phyloP scores from a whole-genome alignment of 108 stramenopile species.

The Skeletonema grethae region DNA sequence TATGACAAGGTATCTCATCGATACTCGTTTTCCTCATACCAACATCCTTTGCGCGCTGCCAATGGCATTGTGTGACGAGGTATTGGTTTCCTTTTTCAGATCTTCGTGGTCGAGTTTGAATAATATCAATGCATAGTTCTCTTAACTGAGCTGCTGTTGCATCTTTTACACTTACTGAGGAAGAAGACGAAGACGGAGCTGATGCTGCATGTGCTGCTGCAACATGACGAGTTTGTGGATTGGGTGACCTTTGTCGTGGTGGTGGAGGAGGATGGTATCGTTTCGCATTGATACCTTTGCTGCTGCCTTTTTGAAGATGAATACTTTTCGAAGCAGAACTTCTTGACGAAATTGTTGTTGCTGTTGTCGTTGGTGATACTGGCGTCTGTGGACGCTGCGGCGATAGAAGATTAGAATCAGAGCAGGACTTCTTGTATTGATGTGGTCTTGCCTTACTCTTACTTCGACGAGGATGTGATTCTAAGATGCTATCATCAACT shows the following conservation, averaged over 20 bases:
- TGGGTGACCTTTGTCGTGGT: neutral
- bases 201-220: neutral
- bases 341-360: too few relatives aligned
- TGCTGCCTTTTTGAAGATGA: neutral
- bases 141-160: neutral
- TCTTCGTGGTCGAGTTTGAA: neutral
- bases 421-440: neutral
- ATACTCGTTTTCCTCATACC: too few relatives aligned
- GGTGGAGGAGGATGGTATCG: neutral
- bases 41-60: too few relatives aligned
- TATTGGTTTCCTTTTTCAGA: neutral
- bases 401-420: neutral
- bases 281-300: constrained; percentile 4
- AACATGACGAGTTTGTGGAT: neutral
- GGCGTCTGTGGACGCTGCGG: neutral
- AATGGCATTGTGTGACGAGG: neutral
- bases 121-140: neutral
- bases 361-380: neutral
- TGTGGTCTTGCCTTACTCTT: neutral
- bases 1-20: too few relatives aligned
- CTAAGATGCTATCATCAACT: neutral
- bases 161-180: neutral
- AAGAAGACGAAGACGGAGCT: neutral
- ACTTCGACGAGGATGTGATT: neutral
- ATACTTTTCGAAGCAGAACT: neutral